Percentiles rank a stretch among this genome's conserved stretches.
Conservation (phyloP, 306 rosid species). For the Fragaria ananassa region DNA sequence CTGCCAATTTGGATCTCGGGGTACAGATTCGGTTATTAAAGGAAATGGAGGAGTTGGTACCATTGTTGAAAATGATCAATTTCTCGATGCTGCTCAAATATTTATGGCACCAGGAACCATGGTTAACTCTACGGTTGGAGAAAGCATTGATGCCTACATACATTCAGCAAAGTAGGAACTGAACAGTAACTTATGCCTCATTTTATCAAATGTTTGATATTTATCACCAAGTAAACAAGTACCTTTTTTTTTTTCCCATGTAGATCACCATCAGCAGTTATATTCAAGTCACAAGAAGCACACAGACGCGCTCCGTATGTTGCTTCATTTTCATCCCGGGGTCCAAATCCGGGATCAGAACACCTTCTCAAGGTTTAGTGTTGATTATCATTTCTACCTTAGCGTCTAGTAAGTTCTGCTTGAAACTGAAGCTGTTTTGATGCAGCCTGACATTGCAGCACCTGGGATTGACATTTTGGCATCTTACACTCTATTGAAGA, state of each 20-base stretch:
- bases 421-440: not conserved
- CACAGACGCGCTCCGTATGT: constrained; percentile 55
- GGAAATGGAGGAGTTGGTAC: constrained; percentile 65
- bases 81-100: constrained; percentile 51
- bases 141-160: constrained; percentile 41
- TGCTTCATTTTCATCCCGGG: constrained; percentile 85
- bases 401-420: not conserved
- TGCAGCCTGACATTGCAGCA: constrained; percentile 89
- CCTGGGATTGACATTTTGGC: constrained; percentile 84
- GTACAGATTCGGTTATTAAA: constrained; percentile 62
- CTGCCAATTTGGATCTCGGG: constrained; percentile 43
- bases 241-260: constrained; percentile 9
- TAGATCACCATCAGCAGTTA: constrained; percentile 69
- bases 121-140: constrained; percentile 49
- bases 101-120: constrained; percentile 73
- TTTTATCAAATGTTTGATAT: not conserved
- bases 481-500: constrained; percentile 56
- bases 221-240: not conserved
- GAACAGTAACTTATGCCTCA: not conserved
- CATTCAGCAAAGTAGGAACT: constrained; percentile 54
- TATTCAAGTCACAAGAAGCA: constrained; percentile 46
- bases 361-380: constrained; percentile 65
- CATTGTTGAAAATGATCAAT: constrained; percentile 45
- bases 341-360: constrained; percentile 63
- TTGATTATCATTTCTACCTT: not conserved